Evolutionary conservation across 352 stramenopile species (phyloP), one percentile per base, ranked within the genome.

Genomic region (Aphanomyces stellatus): DNA sequence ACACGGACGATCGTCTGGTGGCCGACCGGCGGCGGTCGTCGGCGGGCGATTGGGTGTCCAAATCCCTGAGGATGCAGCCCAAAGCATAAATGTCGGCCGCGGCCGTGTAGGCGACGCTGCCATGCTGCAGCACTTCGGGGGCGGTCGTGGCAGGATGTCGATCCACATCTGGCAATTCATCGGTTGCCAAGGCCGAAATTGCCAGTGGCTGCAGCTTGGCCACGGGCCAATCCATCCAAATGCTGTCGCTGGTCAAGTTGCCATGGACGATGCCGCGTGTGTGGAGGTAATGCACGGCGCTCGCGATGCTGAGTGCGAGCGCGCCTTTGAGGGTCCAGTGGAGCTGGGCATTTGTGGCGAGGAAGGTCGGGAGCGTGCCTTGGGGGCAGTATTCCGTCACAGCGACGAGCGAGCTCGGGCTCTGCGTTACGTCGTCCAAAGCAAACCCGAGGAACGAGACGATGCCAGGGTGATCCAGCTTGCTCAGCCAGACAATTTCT

Each of bases 361-460:
- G 25, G 60, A 60, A 67, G 6, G 60, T n/a, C 42, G 88, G 80
- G 1, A 93, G 65, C 61, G 89, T 79, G 5, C 84, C 81, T 22
- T 78, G 72, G 40, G 85, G 72, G 70, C 89, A 82, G 66, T 84
- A 93, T 69, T 93, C 85, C 19, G 82, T 89, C 42, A 93, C 81
- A 17, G 82, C 82, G 61, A 79, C 88, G 22, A 93, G 53, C 37
- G 89, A 83, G 31, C 80, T 42, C 28, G 88, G 69, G 37, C 48
- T 46, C 4, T 59, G 10, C 40, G 78, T 87, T 15, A 57, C 25
- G 13, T 57, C 49, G 69, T 91, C 81, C 79, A 78, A 93, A 15
- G 80, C 84, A 25, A 91, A 79, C 8, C 85, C 87, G 31, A 84
- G 78, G 65, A 95, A 95, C 4, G 74, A 70, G 11, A 93, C 85